Conservation (phyloP, 148 eudicot species). For the Dysphania ambrosioides region DNA sequence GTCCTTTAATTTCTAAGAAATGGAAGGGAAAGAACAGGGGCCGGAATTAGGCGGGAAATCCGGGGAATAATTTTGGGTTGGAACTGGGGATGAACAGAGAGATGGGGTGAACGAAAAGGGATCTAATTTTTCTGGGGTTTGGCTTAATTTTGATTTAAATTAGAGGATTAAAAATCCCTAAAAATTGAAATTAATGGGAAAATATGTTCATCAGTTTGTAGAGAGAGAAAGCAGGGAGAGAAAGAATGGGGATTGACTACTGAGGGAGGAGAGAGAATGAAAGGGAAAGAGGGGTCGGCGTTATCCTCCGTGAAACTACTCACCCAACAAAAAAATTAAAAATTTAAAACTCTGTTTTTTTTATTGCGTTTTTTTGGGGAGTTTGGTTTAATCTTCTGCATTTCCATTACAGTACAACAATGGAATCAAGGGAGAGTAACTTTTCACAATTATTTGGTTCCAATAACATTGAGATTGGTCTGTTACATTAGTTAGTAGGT, state of each 20-base stretch:
- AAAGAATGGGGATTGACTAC: conserved; percentile 40
- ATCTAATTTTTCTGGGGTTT: neutral
- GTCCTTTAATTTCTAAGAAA: neutral
- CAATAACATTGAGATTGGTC: neutral
- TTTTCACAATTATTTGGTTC: neutral
- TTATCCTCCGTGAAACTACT: conserved; percentile 27
- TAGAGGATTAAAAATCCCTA: neutral
- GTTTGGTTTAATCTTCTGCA: neutral
- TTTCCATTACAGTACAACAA: too few relatives aligned
- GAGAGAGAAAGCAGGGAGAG: too few relatives aligned
- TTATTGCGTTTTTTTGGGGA: too few relatives aligned
- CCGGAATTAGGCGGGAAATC: conserved; percentile 35
- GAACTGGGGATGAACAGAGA: too few relatives aligned
- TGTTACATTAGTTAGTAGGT: neutral
- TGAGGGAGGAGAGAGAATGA: conserved; percentile 14
- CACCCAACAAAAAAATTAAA: neutral
- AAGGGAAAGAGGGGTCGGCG: conserved; percentile 16
- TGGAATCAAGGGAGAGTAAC: neutral
- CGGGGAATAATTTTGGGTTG: conserved; percentile 9
- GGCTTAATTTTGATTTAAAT: neutral
- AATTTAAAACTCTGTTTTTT: neutral
- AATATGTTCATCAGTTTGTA: conserved; percentile 1
- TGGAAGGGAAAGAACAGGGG: neutral
- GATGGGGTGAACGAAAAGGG: neutral
- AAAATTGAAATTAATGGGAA: neutral